Base-by-base conservation (phyloP, 495 filamentous ascomycete genomes). In the Aspergillus sclerotiicarbonarius region DNA sequence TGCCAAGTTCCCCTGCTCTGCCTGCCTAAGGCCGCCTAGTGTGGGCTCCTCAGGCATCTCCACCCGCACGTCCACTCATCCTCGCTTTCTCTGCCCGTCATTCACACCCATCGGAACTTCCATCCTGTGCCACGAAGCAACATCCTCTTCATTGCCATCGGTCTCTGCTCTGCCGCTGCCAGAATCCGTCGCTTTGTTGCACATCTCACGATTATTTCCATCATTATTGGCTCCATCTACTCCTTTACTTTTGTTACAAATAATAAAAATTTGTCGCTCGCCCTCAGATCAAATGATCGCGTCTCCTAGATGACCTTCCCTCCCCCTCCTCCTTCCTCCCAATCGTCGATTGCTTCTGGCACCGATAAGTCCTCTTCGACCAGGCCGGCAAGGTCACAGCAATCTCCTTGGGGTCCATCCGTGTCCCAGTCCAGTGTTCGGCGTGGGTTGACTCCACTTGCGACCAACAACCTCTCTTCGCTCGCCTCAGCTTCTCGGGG, bases 231-330 rank as follows among this genome's bases (percentile, higher is more conserved):
- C 10, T 54, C 51, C 21, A 52, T 54, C 19, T 41, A 54, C 31
- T 58, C 50, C 55, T 67, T 51, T 53, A 66, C 63, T 59, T 58
- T 68, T 60, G 57, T 65, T 59, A 61, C 62, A 56, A 63, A 67
- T 53, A 66, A 68, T 71, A 70, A 75, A 76, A 75, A 66, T 74
- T 71, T 76, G 71, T 76, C 72, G 57, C 64, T 71, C 68, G 67
- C 67, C 67, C 62, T 67, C 70, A 74, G 72, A 76, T 78, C 80
- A 79, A 82, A 82, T 82, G 80, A 78, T 80, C 72, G 76, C 72
- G 74, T 79, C 79, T 81, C 80, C 79, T 83, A 83, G 80, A 84
- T 84, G 82, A 84, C 75, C 80, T 82, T 80, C 76, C 80, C 79
- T 79, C 76, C 80, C 75, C 79, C 81, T 77, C 76, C 77, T 71